Evolutionary conservation across 192 early-diverging fungal species (phyloP).

Genomic region (Pilaira anomala): DNA sequence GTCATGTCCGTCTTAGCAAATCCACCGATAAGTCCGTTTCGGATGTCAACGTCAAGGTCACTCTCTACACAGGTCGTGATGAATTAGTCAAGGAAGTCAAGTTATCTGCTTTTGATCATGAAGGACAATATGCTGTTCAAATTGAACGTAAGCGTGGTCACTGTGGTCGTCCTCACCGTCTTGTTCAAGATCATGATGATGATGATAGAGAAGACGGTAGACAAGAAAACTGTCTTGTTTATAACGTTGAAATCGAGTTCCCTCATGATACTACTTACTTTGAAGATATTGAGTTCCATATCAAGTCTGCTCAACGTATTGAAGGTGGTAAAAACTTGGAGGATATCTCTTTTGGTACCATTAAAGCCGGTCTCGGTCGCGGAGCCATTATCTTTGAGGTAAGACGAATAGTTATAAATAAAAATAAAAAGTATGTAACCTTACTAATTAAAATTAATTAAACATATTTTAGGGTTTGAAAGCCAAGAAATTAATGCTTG

Average conservation of each 20-base stretch:
- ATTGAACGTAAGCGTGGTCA: constrained; percentile 3
- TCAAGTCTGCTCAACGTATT: constrained; percentile 10
- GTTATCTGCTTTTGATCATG: constrained; percentile 23
- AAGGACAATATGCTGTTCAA: constrained; percentile 29
- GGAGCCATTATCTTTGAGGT: constrained; percentile 26
- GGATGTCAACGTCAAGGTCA: constrained; percentile 23
- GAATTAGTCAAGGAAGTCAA: constrained; percentile 5
- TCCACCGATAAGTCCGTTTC: neutral
- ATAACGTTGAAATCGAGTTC: constrained; percentile 24
- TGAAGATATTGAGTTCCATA: constrained; percentile 16
- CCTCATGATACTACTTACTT: constrained; percentile 18
- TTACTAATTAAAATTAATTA: neutral
- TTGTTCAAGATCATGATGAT: no score
- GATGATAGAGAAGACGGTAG: neutral
- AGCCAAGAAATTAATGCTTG: constrained; percentile 20
- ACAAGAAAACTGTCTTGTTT: constrained; percentile 19
- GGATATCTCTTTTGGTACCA: constrained; percentile 18
- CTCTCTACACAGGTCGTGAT: constrained; percentile 11
- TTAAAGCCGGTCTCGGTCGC: constrained; percentile 29
- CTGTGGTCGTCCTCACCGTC: constrained; percentile 4
- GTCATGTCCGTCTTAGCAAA: constrained; percentile 3
- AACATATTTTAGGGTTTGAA: constrained; percentile 15
- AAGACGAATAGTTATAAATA: neutral
- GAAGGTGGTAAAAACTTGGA: constrained; percentile 6
- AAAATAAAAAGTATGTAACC: neutral